phyloP scores from a whole-genome alignment of 805 yeast species.

The Cyberlindnera sargentensis region DNA sequence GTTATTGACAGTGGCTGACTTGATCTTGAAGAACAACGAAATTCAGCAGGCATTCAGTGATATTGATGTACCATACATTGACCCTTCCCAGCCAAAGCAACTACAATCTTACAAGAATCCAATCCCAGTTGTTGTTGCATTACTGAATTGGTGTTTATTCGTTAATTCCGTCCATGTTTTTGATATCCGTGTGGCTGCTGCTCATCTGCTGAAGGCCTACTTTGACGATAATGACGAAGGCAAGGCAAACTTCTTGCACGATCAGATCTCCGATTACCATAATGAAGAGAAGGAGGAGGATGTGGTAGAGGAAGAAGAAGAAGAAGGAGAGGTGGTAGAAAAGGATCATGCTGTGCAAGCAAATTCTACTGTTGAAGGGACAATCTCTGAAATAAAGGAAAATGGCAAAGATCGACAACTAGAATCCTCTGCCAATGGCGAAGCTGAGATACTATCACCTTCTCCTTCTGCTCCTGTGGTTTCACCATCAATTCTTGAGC shows the following conservation, averaged over 20 bases:
- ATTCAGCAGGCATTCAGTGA: conserved; percentile 68
- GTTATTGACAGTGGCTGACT: conserved; percentile 67
- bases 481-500: conserved; percentile 1
- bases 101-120: conserved; percentile 25
- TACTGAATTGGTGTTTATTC: conserved; percentile 75
- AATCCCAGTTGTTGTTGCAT: conserved; percentile 66
- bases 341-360: not conserved
- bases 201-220: conserved; percentile 58
- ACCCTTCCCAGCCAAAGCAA: conserved; percentile 50
- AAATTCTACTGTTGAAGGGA: not conserved
- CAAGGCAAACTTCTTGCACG: conserved; percentile 53
- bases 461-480: not conserved
- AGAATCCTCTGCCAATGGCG: not conserved
- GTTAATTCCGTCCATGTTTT: conserved; percentile 81
- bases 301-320: too few species aligned
- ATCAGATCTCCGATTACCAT: conserved; percentile 49
- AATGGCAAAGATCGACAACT: not conserved
- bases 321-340: too few species aligned
- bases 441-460: not conserved
- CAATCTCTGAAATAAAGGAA: not conserved
- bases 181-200: conserved; percentile 72
- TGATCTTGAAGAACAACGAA: conserved; percentile 57
- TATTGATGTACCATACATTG: conserved; percentile 89
- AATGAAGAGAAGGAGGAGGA: conserved; percentile 11
- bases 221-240: conserved; percentile 58